Base-by-base conservation (phyloP, 2,329 filamentous ascomycete species). In the Metarhizium album region DNA sequence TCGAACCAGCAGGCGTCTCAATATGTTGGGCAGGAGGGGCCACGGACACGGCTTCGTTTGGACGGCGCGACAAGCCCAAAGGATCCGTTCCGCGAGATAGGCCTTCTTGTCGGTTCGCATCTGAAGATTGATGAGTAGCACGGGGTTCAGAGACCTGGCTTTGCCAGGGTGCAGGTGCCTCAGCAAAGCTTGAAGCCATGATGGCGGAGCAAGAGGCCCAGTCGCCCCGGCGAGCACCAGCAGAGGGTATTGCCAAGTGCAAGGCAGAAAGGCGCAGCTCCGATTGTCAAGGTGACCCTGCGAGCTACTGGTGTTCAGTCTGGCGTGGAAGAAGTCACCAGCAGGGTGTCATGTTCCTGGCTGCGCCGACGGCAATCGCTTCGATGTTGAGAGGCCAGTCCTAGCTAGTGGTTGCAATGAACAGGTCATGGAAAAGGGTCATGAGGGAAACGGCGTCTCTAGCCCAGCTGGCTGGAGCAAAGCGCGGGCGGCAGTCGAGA, bases 1-100 rank as follows among this genome's bases (percentile, higher is more conserved):
- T 63, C 14, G 75, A 78, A 53, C 74, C 76, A 55, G 71, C 71
- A 11, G 76, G 75, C 0, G 76, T 78, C 51, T 73, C 65, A 48
- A 64, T 58, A 42, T 64, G 61, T 47, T 65, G 59, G 37, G 54
- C 47, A 37, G 60, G 50, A 13, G 65, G 62, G 3, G 62, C 67
- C 22, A 63, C 53, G 7, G 62, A 67, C 22, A 63, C 53, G 7
- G 60, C 61, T 27, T 64, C 62, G 48, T 59, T 61, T 11, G 63
- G 57, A 54, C 57, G 58, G 49, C 70, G 69, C 51, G 73, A 73
- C 51, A 74, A 68, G 53, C 11, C n/a, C 68, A 67, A 31, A 71
- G 68, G 48, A 71, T 66, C 66, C 50, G 67, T 51, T 42, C 69
- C 63, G 27, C 65, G 64, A 48, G 64, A 57, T 49, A 64, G 58